Percentiles rank a stretch among this genome's conserved stretches.
These are phyloP conservation scores for Sphagnum fallax DNA, from an alignment of 228 moss, liverwort and hornwort genomes.

Conservation along the genomic window DNA sequence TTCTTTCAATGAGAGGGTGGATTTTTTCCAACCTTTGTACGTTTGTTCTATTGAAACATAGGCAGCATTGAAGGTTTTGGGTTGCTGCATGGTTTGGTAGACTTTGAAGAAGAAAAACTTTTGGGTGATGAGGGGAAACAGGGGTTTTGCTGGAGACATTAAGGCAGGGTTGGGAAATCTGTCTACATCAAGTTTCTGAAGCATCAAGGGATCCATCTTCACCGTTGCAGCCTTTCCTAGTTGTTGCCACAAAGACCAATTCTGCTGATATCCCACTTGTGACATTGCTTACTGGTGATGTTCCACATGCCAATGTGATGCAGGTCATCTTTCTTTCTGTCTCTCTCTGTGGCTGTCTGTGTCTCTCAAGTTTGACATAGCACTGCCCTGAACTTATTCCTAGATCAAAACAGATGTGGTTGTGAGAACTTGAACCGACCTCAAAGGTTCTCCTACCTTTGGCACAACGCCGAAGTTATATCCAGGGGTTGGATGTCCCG, in stretches of 20 bases:
- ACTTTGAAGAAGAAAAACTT: no score
- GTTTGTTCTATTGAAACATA: not conserved
- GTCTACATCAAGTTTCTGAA: slow-evolving; percentile 37
- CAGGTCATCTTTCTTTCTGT: slow-evolving; percentile 42
- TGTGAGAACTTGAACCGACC: not conserved
- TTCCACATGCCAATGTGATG: slow-evolving; percentile 40
- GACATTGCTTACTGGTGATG: slow-evolving; percentile 33
- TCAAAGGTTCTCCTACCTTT: no score
- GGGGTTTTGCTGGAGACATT: slow-evolving; percentile 65
- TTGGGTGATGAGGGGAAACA: slow-evolving; percentile 15
- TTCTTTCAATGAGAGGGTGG: not conserved
- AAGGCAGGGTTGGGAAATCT: slow-evolving; percentile 71
- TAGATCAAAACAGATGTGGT: not conserved
- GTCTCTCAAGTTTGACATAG: not conserved
- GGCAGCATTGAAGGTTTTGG: not conserved
- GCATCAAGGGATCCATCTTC: slow-evolving; percentile 34
- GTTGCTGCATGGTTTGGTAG: not conserved
- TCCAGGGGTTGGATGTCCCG: no score
- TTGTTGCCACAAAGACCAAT: slow-evolving; percentile 60
- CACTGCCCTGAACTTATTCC: not conserved
- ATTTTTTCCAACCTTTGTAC: not conserved
- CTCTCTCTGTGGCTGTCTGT: not conserved
- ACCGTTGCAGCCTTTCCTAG: slow-evolving; percentile 70
- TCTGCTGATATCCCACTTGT: slow-evolving; percentile 43
- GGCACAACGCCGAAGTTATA: no score